Evolutionary conservation across 2,329 filamentous ascomycete genomes (phyloP).

Genomic region (Domatiomyces catenatus): DNA sequence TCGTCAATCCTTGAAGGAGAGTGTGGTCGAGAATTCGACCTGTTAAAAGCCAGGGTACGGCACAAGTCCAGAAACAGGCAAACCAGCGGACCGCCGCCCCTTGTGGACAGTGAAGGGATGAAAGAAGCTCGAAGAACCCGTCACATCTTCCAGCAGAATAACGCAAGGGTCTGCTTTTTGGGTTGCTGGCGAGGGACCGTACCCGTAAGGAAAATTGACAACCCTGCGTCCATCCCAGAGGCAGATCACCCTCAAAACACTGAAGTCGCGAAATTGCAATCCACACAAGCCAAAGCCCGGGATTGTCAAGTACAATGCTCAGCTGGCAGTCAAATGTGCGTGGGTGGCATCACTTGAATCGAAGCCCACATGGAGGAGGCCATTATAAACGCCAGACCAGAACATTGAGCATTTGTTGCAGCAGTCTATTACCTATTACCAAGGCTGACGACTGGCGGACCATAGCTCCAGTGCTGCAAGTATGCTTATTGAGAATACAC

Average conservation of each 20-base stretch:
- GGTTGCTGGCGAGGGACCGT: no score
- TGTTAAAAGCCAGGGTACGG: no score
- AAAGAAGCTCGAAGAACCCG: no score
- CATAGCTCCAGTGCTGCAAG: background rate
- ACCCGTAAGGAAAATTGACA: no score
- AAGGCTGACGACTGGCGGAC: background rate
- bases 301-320: background rate
- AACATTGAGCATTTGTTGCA: background rate
- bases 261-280: background rate
- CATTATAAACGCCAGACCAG: background rate
- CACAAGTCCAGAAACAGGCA: no score
- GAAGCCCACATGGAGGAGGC: background rate
- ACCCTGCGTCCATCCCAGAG: no score
- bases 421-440: background rate
- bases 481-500: background rate
- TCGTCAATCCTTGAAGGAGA: no score
- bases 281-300: background rate
- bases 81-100: no score
- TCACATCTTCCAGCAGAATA: no score
- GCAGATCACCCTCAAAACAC: background rate
- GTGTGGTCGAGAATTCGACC: no score
- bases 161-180: no score
- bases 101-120: no score
- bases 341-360: background rate
- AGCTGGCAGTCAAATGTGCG: background rate